These are phyloP conservation scores for Moesziomyces parantarcticus DNA, from an alignment of 1,284 basidiomycete genomes.

Conservation along the genomic window DNA sequence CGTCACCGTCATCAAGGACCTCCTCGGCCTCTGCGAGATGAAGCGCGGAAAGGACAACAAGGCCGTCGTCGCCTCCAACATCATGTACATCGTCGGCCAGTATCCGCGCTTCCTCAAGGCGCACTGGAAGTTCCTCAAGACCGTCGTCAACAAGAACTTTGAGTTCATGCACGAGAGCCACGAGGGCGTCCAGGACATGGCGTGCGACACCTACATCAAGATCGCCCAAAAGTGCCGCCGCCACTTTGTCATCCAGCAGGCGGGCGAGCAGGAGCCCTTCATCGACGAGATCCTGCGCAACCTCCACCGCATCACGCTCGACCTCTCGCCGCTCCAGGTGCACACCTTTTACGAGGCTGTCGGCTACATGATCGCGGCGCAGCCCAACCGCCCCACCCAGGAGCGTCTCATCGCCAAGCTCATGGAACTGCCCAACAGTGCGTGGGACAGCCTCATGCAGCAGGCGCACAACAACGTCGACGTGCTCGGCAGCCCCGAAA, in stretches of 20 bases:
- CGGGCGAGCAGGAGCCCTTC: conserved; percentile 96
- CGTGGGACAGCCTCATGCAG: conserved; percentile 97
- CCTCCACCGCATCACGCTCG: conserved; percentile 92
- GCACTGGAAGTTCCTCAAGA: conserved; percentile 99
- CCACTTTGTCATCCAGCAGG: conserved; percentile 99
- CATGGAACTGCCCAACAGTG: conserved; percentile 97
- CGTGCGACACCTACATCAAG: conserved; percentile 99
- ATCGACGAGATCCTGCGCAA: conserved; percentile 96
- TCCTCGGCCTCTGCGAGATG: conserved; percentile 95
- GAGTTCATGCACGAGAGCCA: conserved; percentile 99
- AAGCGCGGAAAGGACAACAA: conserved; percentile 99
- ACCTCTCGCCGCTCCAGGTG: conserved; percentile 90
- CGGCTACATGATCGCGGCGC: conserved; percentile 99
- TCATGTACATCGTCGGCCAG: conserved; percentile 99
- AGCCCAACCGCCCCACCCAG: conserved; percentile 96
- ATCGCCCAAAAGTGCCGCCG: conserved; percentile 98
- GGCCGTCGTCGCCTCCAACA: conserved; percentile 98
- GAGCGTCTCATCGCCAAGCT: conserved; percentile 93
- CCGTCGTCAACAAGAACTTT: conserved; percentile 99
- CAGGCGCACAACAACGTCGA: conserved; percentile 94
- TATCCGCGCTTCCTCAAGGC: conserved; percentile 99
- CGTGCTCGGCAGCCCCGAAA: conserved; percentile 88
- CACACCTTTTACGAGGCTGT: conserved; percentile 80
- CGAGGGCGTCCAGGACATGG: conserved; percentile 99
- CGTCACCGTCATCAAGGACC: conserved; percentile 98